Conservation (phyloP, 1,139 yeast species). For the Tardiomyces digboiensis region DNA sequence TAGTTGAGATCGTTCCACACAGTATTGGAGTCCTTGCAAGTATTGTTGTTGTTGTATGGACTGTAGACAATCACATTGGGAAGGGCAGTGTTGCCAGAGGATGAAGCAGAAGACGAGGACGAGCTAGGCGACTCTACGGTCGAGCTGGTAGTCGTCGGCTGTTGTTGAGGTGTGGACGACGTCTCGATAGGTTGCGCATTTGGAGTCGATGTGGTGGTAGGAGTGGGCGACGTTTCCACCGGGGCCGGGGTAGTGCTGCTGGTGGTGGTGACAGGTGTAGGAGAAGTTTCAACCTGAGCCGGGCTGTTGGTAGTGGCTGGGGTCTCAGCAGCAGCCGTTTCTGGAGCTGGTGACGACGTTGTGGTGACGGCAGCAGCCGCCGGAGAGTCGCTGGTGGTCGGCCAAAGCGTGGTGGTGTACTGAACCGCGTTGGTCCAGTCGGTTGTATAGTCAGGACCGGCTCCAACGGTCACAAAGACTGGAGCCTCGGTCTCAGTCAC, state of each 20-base stretch:
- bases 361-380: constrained; percentile 1
- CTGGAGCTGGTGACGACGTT: not conserved
- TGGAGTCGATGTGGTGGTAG: constrained; percentile 7
- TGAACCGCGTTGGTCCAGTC: constrained; percentile 3
- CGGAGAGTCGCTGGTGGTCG: constrained; percentile 1
- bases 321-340: not conserved
- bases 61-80: constrained; percentile 67
- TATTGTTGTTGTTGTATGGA: constrained; percentile 60
- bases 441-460: constrained; percentile 6
- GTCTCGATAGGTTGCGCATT: constrained; percentile 3
- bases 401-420: constrained; percentile 7
- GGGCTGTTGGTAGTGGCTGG: not conserved
- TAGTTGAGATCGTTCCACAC: constrained; percentile 51
- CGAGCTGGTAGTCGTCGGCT: not conserved
- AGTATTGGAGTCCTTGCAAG: constrained; percentile 50
- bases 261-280: constrained; percentile 2
- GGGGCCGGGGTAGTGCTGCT: not conserved
- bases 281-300: not conserved
- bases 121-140: too few relatives aligned
- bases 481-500: constrained; percentile 6
- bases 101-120: not conserved
- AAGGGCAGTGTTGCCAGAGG: constrained; percentile 8
- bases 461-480: constrained; percentile 7
- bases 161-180: constrained; percentile 4
- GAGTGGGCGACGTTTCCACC: constrained; percentile 1